Evolutionary conservation across 345 rosid genomes (phyloP), one percentile per base, ranked within the genome.

Genomic region (Durio zibethinus): DNA sequence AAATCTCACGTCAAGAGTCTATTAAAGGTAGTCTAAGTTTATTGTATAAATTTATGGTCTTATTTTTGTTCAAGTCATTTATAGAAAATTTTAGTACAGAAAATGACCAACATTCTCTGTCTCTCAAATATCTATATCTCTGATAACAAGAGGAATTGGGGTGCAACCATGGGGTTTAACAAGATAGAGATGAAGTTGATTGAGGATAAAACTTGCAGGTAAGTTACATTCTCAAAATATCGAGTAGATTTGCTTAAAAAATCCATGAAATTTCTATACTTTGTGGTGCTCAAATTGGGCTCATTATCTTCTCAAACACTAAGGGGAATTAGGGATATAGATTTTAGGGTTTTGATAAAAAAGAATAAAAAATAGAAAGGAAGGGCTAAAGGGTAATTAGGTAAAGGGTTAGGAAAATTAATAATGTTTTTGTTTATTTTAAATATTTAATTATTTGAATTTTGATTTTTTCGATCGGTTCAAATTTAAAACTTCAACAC

Each of bases 261-360:
- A 40, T 63, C 63, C 2, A 33, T 0, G 76, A 72, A 48, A 11
- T 72, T 21, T 52, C 62, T 11, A 40, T 72, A 10, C 76, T 72
- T 35, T 72, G 76, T 9, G 76, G 54, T 53, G 63, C 45, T 1
- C 64, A 53, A 36, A 42, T 72, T 33, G 76, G 76, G 25, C 42
- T 53, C 29, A 72, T 72, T 40, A 35, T 72, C 63, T 72, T 72
- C 43, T 72, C 76, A 9, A 72, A 31, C 18, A 72, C 48, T 8
- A 48, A 47, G 18, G 23, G 35, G 63, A n/a, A n/a, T n/a, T n/a
- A n/a, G n/a, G n/a, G n/a, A n/a, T n/a, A n/a, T n/a, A n/a, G n/a
- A n/a, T n/a, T n/a, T n/a, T n/a, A n/a, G n/a, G n/a, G n/a, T n/a
- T n/a, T n/a, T n/a, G n/a, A n/a, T n/a, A n/a, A n/a, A n/a, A n/a